A percentile compares a stretch with the other conserved stretches of the same genome.
Evolutionary conservation across 805 yeast genomes (phyloP).

Genomic region (Brettanomyces sp.): DNA sequence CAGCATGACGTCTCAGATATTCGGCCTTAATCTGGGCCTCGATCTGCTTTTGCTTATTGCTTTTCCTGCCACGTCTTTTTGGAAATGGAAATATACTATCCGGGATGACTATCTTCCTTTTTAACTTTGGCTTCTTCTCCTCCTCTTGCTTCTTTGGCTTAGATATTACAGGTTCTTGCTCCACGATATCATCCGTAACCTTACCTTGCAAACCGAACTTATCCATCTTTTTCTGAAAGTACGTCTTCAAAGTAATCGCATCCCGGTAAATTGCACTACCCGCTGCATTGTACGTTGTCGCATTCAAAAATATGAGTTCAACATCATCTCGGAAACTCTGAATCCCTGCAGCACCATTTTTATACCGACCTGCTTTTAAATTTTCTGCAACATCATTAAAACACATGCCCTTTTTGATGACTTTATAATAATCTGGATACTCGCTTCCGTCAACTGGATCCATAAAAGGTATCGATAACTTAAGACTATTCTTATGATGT

Average conservation of each 20-base stretch:
- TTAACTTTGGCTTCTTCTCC: neutral
- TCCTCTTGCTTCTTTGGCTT: neutral
- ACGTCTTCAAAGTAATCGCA: constrained; percentile 49
- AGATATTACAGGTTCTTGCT: neutral
- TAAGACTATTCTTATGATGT: constrained; percentile 12
- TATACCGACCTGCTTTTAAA: constrained; percentile 42
- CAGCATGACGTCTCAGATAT: constrained; percentile 6
- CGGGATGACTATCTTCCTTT: constrained; percentile 7
- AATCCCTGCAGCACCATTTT: constrained; percentile 38
- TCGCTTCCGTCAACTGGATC: constrained; percentile 64
- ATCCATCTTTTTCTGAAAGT: constrained; percentile 34
- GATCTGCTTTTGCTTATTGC: constrained; percentile 2
- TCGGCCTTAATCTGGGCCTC: constrained; percentile 6
- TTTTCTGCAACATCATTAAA: constrained; percentile 48
- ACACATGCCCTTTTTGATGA: constrained; percentile 67
- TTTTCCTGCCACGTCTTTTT: constrained; percentile 5
- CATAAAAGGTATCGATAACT: constrained; percentile 42
- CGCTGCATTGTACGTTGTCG: constrained; percentile 68
- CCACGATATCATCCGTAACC: constrained; percentile 1
- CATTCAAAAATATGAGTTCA: constrained; percentile 64
- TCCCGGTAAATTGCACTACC: constrained; percentile 64
- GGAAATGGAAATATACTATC: constrained; percentile 1
- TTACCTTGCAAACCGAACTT: constrained; percentile 22
- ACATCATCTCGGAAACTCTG: constrained; percentile 52
- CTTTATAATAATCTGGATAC: constrained; percentile 73